Base-by-base conservation (phyloP, 2,329 filamentous ascomycete species). In the Penicillium sp. region DNA sequence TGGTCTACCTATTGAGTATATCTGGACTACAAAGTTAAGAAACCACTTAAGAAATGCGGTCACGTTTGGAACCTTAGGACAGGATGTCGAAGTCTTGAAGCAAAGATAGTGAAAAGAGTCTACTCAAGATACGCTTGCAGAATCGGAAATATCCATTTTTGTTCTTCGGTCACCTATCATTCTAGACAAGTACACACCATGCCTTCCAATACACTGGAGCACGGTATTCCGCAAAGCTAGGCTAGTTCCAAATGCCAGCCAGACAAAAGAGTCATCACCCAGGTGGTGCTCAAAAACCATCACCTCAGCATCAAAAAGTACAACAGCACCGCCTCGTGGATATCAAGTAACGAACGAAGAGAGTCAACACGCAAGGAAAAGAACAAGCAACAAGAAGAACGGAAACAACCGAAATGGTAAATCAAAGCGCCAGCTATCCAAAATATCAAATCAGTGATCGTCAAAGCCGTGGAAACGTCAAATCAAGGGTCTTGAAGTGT, bases 391-490 rank as follows among this genome's bases (percentile, higher is more conserved):
- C 41, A 55, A 47, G 63, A 57, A 56, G 10, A 28, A 54, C 39
- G 10, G 5, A 5, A 52, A 57, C 51, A 20, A 7, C 39, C 34
- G n/a, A 49, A 57, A 25, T 25, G 52, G 20, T 17, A 31, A 28
- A 35, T n/a, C n/a, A 55, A 48, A 49, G 42, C 55, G 51, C 58
- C 51, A 28, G 38, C 45, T 8, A 50, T 31, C 34, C 11, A 25
- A 38, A 48, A 25, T 25, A 57, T 54, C 60, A 52, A 39, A 38
- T 41, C 49, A 41, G 47, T 50, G 39, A 57, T 57, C 49, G 37
- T 54, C 60, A 58, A 53, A 54, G 55, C 39, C 63, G 43, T 60
- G 43, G 53, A 14, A 62, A 48, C 42, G 22, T 39, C 37, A 20
- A 58, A 54, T 38, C 50, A 58, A 54, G 37, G 11, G 37, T 43